Conservation (phyloP, 805 yeast genomes). For the Cyberlindnera japonica region DNA sequence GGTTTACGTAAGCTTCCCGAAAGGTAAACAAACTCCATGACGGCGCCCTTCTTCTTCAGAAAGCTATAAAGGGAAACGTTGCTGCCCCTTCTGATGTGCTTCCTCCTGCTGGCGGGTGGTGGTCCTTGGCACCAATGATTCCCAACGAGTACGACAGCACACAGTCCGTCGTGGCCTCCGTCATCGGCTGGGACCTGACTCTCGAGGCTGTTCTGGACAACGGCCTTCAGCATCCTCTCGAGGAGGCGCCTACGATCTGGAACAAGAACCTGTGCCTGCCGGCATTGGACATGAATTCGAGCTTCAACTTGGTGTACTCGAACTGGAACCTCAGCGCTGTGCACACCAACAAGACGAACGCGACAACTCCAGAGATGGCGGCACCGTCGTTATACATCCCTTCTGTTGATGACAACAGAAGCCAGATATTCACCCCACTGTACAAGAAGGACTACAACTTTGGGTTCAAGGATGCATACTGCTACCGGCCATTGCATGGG, state of each 20-base stretch:
- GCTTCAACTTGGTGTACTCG: conserved; percentile 17
- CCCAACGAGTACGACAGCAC: background rate
- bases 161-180: conserved; percentile 10
- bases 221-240: conserved; percentile 10
- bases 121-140: background rate
- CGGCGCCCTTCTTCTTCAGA: background rate
- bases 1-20: conserved; percentile 14
- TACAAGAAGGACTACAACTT: conserved; percentile 11
- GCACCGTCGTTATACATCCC: conserved; percentile 9
- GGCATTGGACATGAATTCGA: conserved; percentile 15
- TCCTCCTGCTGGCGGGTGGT: background rate
- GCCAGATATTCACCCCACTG: conserved; percentile 13
- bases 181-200: conserved; percentile 15
- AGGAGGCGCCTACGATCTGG: conserved; percentile 9
- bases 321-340: conserved; percentile 14
- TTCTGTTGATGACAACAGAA: background rate
- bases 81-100: background rate
- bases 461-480: conserved; percentile 1
- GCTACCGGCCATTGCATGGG: background rate
- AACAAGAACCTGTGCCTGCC: background rate
- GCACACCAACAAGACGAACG: conserved; percentile 6
- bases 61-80: background rate
- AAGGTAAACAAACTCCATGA: conserved; percentile 10
- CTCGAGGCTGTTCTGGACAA: conserved; percentile 1
- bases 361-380: conserved; percentile 7